phyloP scores from a whole-genome alignment of 768 basidiomycete genomes.

The Serpula lacrymans region DNA sequence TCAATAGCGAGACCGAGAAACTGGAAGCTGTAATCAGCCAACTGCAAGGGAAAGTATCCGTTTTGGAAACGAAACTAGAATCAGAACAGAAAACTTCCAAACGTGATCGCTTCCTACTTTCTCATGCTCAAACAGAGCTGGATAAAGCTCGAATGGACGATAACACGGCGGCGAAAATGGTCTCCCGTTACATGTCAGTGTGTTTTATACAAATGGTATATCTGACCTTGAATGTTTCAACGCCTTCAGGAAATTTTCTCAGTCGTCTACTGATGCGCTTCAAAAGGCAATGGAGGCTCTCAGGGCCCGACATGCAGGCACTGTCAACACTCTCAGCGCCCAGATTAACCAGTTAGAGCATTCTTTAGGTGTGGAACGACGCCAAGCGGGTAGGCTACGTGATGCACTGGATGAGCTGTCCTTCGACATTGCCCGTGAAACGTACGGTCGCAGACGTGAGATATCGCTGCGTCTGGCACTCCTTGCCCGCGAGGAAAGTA shows the following conservation, averaged over 20 bases:
- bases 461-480: conserved; percentile 60
- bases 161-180: conserved; percentile 76
- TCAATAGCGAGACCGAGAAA: conserved; percentile 43
- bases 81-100: conserved; percentile 43
- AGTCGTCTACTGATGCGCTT: conserved; percentile 63
- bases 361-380: conserved; percentile 41
- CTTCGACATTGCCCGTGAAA: conserved; percentile 66
- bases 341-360: conserved; percentile 45
- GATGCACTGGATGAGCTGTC: conserved; percentile 65
- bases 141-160: conserved; percentile 61
- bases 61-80: conserved; percentile 38
- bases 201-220: background rate
- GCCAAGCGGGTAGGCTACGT: conserved; percentile 48
- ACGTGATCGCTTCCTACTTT: conserved; percentile 43
- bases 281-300: conserved; percentile 58
- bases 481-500: conserved; percentile 59
- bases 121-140: conserved; percentile 45
- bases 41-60: conserved; percentile 42
- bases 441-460: conserved; percentile 70
- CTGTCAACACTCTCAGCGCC: conserved; percentile 50
- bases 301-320: conserved; percentile 60
- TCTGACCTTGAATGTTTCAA: background rate
- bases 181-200: conserved; percentile 78
- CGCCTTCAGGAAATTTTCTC: conserved; percentile 72
- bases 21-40: conserved; percentile 41